Evolutionary conservation across 176 grass and related monocot species (phyloP).

Genomic region (Avena insularis): DNA sequence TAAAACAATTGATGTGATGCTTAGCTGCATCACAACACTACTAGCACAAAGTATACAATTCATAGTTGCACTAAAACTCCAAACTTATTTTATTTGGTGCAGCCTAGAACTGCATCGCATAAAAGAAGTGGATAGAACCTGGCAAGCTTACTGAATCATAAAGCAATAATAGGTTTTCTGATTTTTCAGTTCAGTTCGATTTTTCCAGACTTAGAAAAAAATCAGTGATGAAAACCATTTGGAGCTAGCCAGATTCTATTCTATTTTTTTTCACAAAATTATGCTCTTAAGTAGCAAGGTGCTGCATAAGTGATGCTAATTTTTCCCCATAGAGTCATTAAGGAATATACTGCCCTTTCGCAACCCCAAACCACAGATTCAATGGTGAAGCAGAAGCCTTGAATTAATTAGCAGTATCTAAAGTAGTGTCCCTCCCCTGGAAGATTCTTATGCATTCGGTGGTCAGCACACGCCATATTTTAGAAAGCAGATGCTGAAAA

Average conservation of each 20-base stretch:
- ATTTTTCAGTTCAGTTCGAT: neutral
- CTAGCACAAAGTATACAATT: slow-evolving; percentile 27
- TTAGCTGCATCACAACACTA: slow-evolving; percentile 43
- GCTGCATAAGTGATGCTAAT: slow-evolving; percentile 28
- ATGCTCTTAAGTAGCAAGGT: slow-evolving; percentile 31
- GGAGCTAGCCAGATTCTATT: neutral
- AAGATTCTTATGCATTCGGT: slow-evolving; percentile 40
- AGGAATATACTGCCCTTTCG: slow-evolving; percentile 46
- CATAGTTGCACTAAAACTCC: neutral
- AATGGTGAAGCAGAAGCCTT: neutral
- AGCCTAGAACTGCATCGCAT: slow-evolving; percentile 13
- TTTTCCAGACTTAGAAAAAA: neutral
- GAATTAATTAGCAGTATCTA: slow-evolving; percentile 39
- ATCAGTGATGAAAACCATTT: neutral
- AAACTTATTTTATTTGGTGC: slow-evolving; percentile 16
- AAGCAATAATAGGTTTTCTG: slow-evolving; percentile 28
- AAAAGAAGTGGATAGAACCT: slow-evolving; percentile 42
- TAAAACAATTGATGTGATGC: slow-evolving; percentile 17
- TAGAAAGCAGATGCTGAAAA: slow-evolving; percentile 46
- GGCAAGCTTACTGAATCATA: slow-evolving; percentile 15
- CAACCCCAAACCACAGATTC: slow-evolving; percentile 3
- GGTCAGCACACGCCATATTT: slow-evolving; percentile 28
- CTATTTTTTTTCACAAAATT: slow-evolving; percentile 6
- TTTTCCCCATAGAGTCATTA: slow-evolving; percentile 35
- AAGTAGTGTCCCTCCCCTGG: slow-evolving; percentile 33